A percentile compares a stretch with the other conserved stretches of the same genome.
Evolutionary conservation across 768 basidiomycete genomes (phyloP).

Genomic region (Lyophyllum shimeji): DNA sequence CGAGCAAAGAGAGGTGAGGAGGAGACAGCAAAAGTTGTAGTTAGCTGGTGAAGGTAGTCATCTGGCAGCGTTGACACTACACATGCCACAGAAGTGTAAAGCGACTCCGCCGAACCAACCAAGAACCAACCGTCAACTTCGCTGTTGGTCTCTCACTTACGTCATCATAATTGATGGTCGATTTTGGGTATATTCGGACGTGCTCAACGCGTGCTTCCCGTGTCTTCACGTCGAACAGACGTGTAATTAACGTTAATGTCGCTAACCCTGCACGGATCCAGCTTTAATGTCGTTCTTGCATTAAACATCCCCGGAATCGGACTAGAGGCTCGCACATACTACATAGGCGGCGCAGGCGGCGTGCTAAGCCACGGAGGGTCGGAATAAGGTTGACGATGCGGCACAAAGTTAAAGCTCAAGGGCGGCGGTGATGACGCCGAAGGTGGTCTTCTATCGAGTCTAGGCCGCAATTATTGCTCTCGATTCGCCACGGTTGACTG

Average conservation of each 20-base stretch:
- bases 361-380: background rate
- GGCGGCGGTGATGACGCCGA: too few relatives aligned
- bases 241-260: background rate
- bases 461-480: too few relatives aligned
- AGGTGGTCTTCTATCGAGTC: too few relatives aligned
- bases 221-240: background rate
- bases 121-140: background rate
- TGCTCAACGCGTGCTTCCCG: background rate
- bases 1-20: background rate
- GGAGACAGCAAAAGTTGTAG: background rate
- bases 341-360: too few relatives aligned
- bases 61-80: slow-evolving; percentile 6
- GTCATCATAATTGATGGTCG: background rate
- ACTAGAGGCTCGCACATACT: too few relatives aligned
- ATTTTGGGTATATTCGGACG: background rate
- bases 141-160: background rate
- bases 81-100: slow-evolving; percentile 9
- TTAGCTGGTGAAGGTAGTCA: background rate
- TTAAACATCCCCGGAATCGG: background rate
- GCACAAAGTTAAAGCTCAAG: too few relatives aligned
- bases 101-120: too few relatives aligned
- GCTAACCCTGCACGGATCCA: background rate
- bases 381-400: too few relatives aligned
- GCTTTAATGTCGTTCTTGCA: background rate
- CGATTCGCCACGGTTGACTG: too few relatives aligned